A percentile compares a stretch with the other conserved stretches of the same genome.
phyloP scores from a whole-genome alignment of 2,329 filamentous ascomycete genomes.

The Gaeumannomyces sp. region DNA sequence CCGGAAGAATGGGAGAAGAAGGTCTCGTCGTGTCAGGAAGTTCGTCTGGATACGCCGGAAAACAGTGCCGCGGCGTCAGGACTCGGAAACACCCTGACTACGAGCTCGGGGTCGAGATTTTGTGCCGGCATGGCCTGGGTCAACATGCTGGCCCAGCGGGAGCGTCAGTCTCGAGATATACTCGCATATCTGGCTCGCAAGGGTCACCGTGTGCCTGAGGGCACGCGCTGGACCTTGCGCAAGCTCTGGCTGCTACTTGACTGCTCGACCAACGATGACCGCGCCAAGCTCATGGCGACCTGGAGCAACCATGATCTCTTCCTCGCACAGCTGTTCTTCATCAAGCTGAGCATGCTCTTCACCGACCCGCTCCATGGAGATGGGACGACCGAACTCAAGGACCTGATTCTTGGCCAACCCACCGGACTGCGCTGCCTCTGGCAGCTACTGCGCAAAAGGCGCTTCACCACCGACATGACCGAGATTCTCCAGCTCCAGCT shows the following conservation, averaged over 20 bases:
- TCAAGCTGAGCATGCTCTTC: conserved; percentile 68
- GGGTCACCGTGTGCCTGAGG: conserved; percentile 49
- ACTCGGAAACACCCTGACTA: too few relatives aligned
- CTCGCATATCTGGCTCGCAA: conserved; percentile 51
- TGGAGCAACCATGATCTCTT: conserved; percentile 58
- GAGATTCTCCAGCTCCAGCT: conserved; percentile 54
- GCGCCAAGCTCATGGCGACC: conserved; percentile 50
- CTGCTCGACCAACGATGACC: conserved; percentile 47
- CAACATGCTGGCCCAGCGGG: conserved; percentile 55
- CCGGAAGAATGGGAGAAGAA: background rate
- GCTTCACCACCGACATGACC: conserved; percentile 34
- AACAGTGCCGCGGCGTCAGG: background rate
- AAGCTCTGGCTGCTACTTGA: conserved; percentile 74
- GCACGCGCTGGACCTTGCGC: conserved; percentile 23
- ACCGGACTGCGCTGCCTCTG: conserved; percentile 47
- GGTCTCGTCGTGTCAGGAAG: background rate
- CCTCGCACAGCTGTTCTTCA: conserved; percentile 56
- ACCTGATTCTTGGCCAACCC: conserved; percentile 55
- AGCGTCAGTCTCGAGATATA: conserved; percentile 54
- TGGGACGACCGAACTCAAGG: conserved; percentile 32
- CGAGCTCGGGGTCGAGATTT: conserved; percentile 4
- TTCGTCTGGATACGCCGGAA: background rate
- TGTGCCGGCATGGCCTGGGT: conserved; percentile 53
- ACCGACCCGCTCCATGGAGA: conserved; percentile 54
- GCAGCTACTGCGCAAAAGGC: conserved; percentile 51